Evolutionary conservation across 2,329 filamentous ascomycete genomes (phyloP).

Genomic region (Parasarocladium wereldwijsianum): DNA sequence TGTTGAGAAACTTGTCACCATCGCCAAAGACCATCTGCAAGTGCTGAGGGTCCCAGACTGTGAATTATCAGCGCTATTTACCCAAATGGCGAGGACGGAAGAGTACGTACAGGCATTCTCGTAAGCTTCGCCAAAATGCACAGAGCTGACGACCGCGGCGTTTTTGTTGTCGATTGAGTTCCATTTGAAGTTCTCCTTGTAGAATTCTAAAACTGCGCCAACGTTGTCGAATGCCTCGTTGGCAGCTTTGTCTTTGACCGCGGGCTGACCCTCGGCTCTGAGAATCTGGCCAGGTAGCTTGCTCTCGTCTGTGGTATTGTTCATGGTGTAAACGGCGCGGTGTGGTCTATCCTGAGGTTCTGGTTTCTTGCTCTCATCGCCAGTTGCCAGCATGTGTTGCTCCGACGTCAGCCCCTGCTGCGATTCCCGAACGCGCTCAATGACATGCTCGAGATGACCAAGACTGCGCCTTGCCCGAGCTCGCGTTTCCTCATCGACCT

Average conservation of each 20-base stretch:
- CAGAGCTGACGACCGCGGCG: slow-evolving; percentile 32
- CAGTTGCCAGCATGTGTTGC: slow-evolving; percentile 10
- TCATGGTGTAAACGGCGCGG: slow-evolving; percentile 29
- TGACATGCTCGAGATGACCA: slow-evolving; percentile 20
- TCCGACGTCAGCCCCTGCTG: slow-evolving; percentile 11
- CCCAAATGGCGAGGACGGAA: neutral
- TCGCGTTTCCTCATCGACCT: slow-evolving; percentile 23
- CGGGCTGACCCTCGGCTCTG: slow-evolving; percentile 26
- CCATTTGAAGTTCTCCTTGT: slow-evolving; percentile 32
- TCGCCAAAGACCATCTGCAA: slow-evolving; percentile 42
- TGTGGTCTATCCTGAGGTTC: slow-evolving; percentile 15
- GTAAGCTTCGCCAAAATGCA: slow-evolving; percentile 34
- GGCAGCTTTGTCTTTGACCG: slow-evolving; percentile 24
- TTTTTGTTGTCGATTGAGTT: slow-evolving; percentile 36
- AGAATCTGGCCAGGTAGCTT: slow-evolving; percentile 26
- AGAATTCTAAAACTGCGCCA: slow-evolving; percentile 33
- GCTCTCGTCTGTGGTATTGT: slow-evolving; percentile 19
- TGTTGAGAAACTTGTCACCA: slow-evolving; percentile 33
- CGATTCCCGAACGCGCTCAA: slow-evolving; percentile 9
- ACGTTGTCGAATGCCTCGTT: slow-evolving; percentile 36
- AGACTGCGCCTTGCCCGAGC: slow-evolving; percentile 22
- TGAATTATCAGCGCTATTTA: neutral
- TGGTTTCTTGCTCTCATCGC: slow-evolving; percentile 6
- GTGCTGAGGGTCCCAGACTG: slow-evolving; percentile 33
- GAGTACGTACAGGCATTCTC: slow-evolving; percentile 32